Percentiles rank a stretch among this genome's conserved stretches.
Evolutionary conservation across 2,329 filamentous ascomycete species (phyloP).

Genomic region (Fusarium continuum): DNA sequence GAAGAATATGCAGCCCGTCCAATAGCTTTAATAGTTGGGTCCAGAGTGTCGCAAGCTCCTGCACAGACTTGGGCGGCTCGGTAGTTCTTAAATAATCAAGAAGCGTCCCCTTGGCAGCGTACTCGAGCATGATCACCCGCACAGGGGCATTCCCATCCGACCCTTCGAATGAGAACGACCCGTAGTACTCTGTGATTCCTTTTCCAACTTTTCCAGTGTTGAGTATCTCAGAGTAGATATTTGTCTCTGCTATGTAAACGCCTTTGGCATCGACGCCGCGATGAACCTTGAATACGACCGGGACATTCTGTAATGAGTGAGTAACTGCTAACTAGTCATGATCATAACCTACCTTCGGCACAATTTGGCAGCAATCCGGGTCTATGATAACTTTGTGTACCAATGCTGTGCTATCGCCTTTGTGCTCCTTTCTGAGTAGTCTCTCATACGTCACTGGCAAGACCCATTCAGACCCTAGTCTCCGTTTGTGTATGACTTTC

Average conservation of each 20-base stretch:
- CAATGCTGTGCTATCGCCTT: background rate
- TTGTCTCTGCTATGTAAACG: background rate
- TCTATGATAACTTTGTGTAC: constrained; percentile 4
- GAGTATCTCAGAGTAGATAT: background rate
- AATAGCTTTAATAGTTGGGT: background rate
- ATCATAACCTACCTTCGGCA: background rate
- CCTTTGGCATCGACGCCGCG: background rate
- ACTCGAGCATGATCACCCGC: background rate
- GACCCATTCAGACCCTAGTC: background rate
- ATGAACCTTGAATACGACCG: constrained; percentile 23
- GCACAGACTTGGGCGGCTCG: background rate
- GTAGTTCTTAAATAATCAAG: background rate
- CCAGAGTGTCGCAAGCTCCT: background rate
- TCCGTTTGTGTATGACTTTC: background rate
- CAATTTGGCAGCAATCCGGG: background rate
- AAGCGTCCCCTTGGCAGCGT: constrained; percentile 4
- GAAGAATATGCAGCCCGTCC: background rate
- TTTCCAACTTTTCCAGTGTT: background rate
- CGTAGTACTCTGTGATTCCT: background rate
- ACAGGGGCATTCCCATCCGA: too few species aligned
- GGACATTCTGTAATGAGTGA: background rate
- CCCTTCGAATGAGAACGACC: constrained; percentile 3
- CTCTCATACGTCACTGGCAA: background rate
- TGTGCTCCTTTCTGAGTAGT: background rate
- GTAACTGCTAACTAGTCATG: too few species aligned